Percentiles rank a stretch among this genome's conserved stretches.
Evolutionary conservation across 768 basidiomycete species (phyloP).

Genomic region (Amanita muscaria): DNA sequence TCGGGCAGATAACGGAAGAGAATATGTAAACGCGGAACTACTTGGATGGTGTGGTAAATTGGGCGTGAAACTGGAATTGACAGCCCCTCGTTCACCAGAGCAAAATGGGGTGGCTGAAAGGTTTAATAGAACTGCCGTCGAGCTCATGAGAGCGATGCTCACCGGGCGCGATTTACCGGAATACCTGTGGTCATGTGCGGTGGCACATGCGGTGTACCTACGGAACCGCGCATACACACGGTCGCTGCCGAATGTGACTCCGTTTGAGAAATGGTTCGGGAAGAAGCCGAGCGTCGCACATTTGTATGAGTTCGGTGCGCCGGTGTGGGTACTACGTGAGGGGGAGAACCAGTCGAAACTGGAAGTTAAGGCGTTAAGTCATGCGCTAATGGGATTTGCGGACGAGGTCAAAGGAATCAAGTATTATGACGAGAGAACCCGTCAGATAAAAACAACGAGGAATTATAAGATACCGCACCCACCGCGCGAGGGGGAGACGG

Average conservation of each 20-base stretch:
- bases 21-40: constrained; percentile 15
- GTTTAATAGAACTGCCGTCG: constrained; percentile 15
- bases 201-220: constrained; percentile 16
- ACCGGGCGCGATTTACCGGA: constrained; percentile 10
- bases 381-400: neutral
- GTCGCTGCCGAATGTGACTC: constrained; percentile 9
- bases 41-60: constrained; percentile 10
- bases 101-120: constrained; percentile 27
- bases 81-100: constrained; percentile 18
- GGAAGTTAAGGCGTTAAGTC: neutral
- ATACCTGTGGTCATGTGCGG: constrained; percentile 16
- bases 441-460: neutral
- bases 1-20: constrained; percentile 18
- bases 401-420: neutral
- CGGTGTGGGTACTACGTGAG: neutral
- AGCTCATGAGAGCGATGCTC: constrained; percentile 19
- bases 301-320: constrained; percentile 17
- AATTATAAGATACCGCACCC: neutral
- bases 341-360: neutral
- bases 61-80: constrained; percentile 21
- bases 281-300: constrained; percentile 18
- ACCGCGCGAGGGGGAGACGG: neutral
- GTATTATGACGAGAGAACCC: neutral
- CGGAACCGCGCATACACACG: constrained; percentile 10
- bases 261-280: constrained; percentile 13